Base-by-base conservation (phyloP, 2,329 filamentous ascomycete species). In the Fusarium armeniacum region DNA sequence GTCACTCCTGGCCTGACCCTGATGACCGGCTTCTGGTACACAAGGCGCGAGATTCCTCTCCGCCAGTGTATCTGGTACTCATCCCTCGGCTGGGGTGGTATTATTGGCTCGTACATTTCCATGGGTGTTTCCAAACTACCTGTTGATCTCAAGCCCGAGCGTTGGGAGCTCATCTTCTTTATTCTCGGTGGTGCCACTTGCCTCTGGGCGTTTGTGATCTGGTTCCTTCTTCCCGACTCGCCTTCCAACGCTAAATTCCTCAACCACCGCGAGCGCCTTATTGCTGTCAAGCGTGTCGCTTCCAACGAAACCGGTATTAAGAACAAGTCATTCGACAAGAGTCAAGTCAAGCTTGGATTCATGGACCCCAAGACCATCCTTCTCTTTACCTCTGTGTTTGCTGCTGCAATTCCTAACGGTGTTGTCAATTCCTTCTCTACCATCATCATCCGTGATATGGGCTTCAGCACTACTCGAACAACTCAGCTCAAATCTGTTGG, bases 41-140 rank as follows among this genome's bases (percentile, higher is more conserved):
- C 56, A 1, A 40, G 56, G 32, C 56, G 56, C 18, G 56, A 58
- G n/a, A 55, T 58, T 4, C 56, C 56, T 16, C 56, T 58, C 7
- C 56, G 56, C 6, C 56, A 58, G 24, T 58, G 56, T 36, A 58
- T 58, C 7, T 58, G 56, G 56, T 58, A 58, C 9, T 58, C 56
- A 1, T 58, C 56, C 6, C 56, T 58, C 2, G 56, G 56, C 4
- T 55, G 56, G 56, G 49, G 49, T 11, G 56, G 56, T 5, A 58
- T 58, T 1, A 47, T 58, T 4, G 56, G 56, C 15, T 58, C 56
- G 0, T 58, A 58, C 9, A 58, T 58, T 6, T 58, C 56, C 12
- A 55, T 55, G 38, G 56, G 56, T 3, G 56, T 55, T n/a, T 58
- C 56, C 12, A 55, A 58, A 30, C 56, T 58, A n/a, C 56, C 56